A percentile compares a stretch with the other conserved stretches of the same genome.
phyloP scores from a whole-genome alignment of 192 early-diverging fungal species.

The Diversispora eburnea region DNA sequence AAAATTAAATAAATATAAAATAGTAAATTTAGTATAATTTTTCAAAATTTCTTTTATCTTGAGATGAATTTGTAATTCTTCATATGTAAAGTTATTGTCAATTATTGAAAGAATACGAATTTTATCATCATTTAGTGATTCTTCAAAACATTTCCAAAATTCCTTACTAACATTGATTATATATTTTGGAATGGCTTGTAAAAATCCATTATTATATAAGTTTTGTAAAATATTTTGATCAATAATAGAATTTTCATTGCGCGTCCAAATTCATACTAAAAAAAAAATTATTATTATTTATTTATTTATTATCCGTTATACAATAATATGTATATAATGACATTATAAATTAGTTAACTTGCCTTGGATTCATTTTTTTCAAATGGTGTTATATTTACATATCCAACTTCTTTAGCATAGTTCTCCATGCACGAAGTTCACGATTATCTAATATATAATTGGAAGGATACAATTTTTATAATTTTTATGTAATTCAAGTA shows the following conservation, averaged over 20 bases:
- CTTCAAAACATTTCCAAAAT: neutral
- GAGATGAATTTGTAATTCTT: no score
- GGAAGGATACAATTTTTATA: neutral
- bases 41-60: no score
- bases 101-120: slow-evolving; percentile 1
- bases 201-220: neutral
- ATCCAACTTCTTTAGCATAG: neutral
- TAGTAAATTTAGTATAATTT: no score
- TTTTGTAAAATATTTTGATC: neutral
- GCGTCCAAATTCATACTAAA: neutral
- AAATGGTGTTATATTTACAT: neutral
- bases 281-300: neutral
- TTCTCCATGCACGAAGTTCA: neutral
- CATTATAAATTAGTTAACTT: neutral
- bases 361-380: neutral
- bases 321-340: neutral
- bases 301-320: neutral
- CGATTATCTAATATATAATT: neutral
- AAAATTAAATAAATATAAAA: no score
- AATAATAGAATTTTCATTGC: neutral
- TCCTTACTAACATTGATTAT: neutral
- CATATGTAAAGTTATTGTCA: neutral
- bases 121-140: no score
- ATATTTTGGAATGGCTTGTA: neutral
- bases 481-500: no score